Base-by-base conservation (phyloP, 441 rosid species). In the Capsella rubella region DNA sequence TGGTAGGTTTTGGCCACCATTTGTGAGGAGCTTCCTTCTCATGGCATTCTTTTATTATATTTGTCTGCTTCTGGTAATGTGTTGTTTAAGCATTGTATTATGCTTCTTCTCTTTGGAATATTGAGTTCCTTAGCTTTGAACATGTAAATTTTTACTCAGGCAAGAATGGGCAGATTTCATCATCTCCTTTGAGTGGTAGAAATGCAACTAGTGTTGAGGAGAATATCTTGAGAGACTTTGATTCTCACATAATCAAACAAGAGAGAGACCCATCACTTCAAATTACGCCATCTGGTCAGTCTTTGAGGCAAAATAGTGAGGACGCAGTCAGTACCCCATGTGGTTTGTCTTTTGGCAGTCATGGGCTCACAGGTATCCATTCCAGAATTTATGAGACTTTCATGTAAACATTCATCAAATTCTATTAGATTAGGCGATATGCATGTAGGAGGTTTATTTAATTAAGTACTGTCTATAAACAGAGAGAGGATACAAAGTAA, bases 1-100 rank as follows among this genome's bases (percentile, higher is more conserved):
- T 67, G 54, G 80, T 83, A 95, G 97, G 96, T 95, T 76, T 81
- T 95, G 82, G 96, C 97, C 47, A 95, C 91, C 49, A 85, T 87
- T 72, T 85, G 88, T 73, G 97, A 90, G 82, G 97, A 95, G 86
- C 91, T 92, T 35, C 88, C 96, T 47, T 79, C 86, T 60, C 92
- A 92, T 80, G 97, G 97, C 34, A 79, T 95, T 78, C 86, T 95
- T 54, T 82, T 95, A 63, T 47, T 92, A 81, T 95, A 90, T 81
- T 80, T 92, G 71, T 95, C 97, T 73, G 99, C 96, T 79, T 86
- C 97, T 79, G 99, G 97, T 95, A 71, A 69, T 59, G 56, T 49
- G 25, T 67, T 67, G 47, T 46, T 70, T 65, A 35, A 46, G 37
- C 46, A 43, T 46, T 18, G 11, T 49, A 34, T 71, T 35, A 25